Evolutionary conservation across 2,329 filamentous ascomycete genomes (phyloP), one percentile per base, ranked within the genome.

Genomic region (Colletotrichum noveboracense): DNA sequence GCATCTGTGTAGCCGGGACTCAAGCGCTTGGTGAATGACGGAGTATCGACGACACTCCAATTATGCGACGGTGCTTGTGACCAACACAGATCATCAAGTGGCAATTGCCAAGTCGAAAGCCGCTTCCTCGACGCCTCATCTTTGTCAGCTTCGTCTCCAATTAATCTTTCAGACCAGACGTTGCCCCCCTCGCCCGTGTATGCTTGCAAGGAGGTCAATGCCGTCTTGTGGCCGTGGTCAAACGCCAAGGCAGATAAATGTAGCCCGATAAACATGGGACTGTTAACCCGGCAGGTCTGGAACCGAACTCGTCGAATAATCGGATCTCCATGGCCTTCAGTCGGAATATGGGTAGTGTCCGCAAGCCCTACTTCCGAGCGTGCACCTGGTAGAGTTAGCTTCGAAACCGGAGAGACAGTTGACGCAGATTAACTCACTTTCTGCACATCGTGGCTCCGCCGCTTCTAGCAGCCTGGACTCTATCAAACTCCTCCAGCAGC

Each of bases 361-460:
- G 56, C 73, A 75, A 16, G 69, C 58, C 32, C 43, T 75, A 21
- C 58, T 68, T 58, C 73, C 73, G 32, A 75, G 32, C 18, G 73
- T 73, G 58, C 73, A 75, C 34, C 73, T 75, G 21, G 21, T 14
- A 18, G 14, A 36, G 69, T 75, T 18, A 75, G 70, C 56, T 34
- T 48, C n/a, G 24, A 62, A 32, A 32, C 18, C 5, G 13, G 24
- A 16, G 28, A 21, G 3, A 8, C 7, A 14, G 14, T 62, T 18
- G 12, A 18, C 1, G 7, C 6, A 24, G 7, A 10, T 2, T 6
- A 3, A 2, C 64, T 73, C 28, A 75, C 73, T 68, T 75, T 36
- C 71, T 75, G 64, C 73, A 75, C 62, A 75, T 36, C 16, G 30
- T 62, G 10, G 64, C 69, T 16, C 73, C 73, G 34, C 69, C 67